These are phyloP conservation scores for Hondaea fermentalgiana DNA, from an alignment of 108 stramenopile species.

Conservation along the genomic window DNA sequence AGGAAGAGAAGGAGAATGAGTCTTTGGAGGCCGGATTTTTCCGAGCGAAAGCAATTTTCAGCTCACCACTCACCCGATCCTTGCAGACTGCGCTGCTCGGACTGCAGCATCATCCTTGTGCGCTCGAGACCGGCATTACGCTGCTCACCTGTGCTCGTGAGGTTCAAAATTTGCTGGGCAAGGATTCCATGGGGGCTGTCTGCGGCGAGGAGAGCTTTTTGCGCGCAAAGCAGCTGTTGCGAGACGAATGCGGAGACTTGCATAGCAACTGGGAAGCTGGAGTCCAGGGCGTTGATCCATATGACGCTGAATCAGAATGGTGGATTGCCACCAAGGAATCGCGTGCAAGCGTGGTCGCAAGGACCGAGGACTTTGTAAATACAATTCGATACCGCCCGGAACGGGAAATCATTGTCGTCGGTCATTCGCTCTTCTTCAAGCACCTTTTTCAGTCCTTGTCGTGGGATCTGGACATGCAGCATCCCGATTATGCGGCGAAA, in stretches of 20 bases:
- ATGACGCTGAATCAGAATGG: background rate
- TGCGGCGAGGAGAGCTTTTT: background rate
- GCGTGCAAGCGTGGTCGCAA: background rate
- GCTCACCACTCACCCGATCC: background rate
- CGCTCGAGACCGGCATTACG: background rate
- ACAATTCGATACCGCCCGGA: background rate
- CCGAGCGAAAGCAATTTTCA: background rate
- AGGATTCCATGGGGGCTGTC: background rate
- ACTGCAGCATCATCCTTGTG: background rate
- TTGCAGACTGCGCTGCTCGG: background rate
- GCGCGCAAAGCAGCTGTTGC: background rate
- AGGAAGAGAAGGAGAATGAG: background rate
- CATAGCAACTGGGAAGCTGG: background rate
- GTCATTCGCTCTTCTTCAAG: background rate
- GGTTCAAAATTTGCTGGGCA: background rate
- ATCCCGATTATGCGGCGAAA: background rate
- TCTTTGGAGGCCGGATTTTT: background rate
- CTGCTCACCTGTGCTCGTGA: background rate
- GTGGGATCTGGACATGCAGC: background rate
- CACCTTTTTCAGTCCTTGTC: background rate
- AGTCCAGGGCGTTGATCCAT: background rate
- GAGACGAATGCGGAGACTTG: background rate
- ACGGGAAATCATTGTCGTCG: background rate
- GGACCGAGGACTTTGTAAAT: background rate
- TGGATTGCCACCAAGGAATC: background rate